Evolutionary conservation across 306 rosid species (phyloP), one percentile per base, ranked within the genome.

Genomic region (Sechiopsis laciniata): DNA sequence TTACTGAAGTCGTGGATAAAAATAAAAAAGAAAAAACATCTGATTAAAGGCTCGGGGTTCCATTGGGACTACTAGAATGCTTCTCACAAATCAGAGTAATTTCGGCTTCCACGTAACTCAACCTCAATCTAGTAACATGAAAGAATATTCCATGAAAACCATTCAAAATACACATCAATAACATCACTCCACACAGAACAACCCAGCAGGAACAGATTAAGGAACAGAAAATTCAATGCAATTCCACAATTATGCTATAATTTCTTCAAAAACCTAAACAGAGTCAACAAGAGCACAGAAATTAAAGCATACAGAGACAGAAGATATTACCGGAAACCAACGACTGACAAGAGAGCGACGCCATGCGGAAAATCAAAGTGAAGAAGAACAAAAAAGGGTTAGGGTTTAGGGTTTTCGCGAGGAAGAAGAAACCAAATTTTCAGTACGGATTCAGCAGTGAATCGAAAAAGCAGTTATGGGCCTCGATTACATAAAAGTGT

Each of bases 401-500:
- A 37, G 73, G 73, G 56, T 67, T 67, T 67, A 67, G 73, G 73
- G 73, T 67, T 67, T 67, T 67, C 15, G 15, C 71, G 26, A 7
- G 69, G 69, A 65, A 65, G 69, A 62, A 62, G 69, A 62, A 14
- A 35, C 21, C 24, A 10, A 64, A 12, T 19, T 10, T 37, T 65
- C 71, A 54, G 71, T 11, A n/a, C 10, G 7, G 12, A 67, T 55
- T 65, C 35, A 67, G 29, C 73, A 46, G 73, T 46, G 48, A 46
- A 19, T 46, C 7, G 73, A 46, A 20, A 12, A 46, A 67, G 40
- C 37, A 46, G 17, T 45, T 46, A 45, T 46, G 55, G 55, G 35
- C 72, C 55, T 11, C 16, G 55, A 67, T 67, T 67, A 20, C 56
- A 20, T 2, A 45, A 21, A 46, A 67, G 19, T 19, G 26, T 20